phyloP scores from a whole-genome alignment of 768 basidiomycete genomes.

The Leucosporidium creatinivorum region DNA sequence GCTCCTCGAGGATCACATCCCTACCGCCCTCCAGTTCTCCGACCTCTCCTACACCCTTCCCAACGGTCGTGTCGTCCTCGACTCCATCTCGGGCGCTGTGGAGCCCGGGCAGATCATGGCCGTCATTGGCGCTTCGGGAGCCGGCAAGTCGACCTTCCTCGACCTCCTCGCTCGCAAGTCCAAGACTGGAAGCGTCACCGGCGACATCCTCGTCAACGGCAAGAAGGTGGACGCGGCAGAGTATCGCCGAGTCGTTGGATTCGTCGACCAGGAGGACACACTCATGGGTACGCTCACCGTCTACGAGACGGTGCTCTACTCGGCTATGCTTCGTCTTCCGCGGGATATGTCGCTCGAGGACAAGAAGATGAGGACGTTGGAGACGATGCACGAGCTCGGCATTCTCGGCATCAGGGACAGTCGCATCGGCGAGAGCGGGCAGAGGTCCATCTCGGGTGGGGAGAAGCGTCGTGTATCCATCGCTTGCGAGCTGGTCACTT shows the following conservation, averaged over 20 bases:
- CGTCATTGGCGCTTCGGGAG: constrained; percentile 94
- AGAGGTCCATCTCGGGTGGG: constrained; percentile 88
- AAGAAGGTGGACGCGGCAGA: constrained; percentile 62
- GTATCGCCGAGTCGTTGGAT: constrained; percentile 82
- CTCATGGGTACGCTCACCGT: constrained; percentile 95
- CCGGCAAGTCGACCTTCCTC: constrained; percentile 91
- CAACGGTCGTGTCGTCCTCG: constrained; percentile 62
- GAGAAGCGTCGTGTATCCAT: constrained; percentile 96
- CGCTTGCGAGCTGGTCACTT: constrained; percentile 95
- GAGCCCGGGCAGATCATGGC: constrained; percentile 87
- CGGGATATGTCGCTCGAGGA: constrained; percentile 90
- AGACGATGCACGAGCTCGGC: constrained; percentile 93
- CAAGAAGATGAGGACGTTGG: constrained; percentile 88
- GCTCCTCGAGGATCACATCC: constrained; percentile 88
- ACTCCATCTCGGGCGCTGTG: constrained; percentile 70
- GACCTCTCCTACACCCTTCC: constrained; percentile 68
- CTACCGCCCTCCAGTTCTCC: constrained; percentile 85
- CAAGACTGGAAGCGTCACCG: constrained; percentile 70
- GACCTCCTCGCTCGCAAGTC: constrained; percentile 88
- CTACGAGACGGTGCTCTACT: constrained; percentile 93
- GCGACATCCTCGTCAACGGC: constrained; percentile 78
- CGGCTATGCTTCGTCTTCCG: constrained; percentile 79
- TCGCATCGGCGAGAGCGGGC: constrained; percentile 82
- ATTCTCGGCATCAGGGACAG: constrained; percentile 83
- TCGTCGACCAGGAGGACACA: constrained; percentile 97